Conservation (phyloP, 2,329 filamentous ascomycete species). For the Claviceps capensis region DNA sequence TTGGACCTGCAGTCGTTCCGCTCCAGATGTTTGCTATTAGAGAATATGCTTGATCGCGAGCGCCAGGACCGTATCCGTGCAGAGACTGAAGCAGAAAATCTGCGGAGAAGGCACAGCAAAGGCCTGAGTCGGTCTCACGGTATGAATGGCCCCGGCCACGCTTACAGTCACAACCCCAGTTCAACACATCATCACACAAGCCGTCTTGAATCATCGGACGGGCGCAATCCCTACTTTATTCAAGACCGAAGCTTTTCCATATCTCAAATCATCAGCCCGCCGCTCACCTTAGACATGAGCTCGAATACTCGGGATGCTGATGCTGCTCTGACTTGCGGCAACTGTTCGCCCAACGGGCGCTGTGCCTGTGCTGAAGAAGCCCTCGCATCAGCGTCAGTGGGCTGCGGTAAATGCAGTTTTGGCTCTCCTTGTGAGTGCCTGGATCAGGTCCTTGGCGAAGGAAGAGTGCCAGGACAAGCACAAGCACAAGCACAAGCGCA, state of each 20-base stretch:
- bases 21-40: constrained; percentile 45
- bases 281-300: constrained; percentile 25
- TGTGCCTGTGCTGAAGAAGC: constrained; percentile 49
- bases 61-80: constrained; percentile 32
- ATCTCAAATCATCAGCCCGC: constrained; percentile 43
- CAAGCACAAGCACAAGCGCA: too few relatives aligned
- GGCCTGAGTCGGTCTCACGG: constrained; percentile 15
- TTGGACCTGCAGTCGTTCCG: constrained; percentile 53
- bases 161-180: constrained; percentile 16
- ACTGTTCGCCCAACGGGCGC: constrained; percentile 36
- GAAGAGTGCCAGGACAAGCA: too few relatives aligned
- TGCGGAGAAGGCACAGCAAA: constrained; percentile 19
- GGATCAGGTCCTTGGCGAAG: constrained; percentile 34
- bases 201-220: constrained; percentile 16
- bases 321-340: constrained; percentile 36
- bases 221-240: constrained; percentile 12
- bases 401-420: constrained; percentile 53
- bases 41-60: constrained; percentile 49
- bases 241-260: constrained; percentile 35
- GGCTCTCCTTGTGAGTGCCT: constrained; percentile 52
- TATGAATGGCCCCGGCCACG: constrained; percentile 13
- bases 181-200: constrained; percentile 8
- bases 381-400: constrained; percentile 37
- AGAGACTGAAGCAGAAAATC: constrained; percentile 25
- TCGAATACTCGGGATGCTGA: constrained; percentile 13